Conservation (phyloP, 1,284 basidiomycete genomes). For the Papiliotrema laurentii region DNA sequence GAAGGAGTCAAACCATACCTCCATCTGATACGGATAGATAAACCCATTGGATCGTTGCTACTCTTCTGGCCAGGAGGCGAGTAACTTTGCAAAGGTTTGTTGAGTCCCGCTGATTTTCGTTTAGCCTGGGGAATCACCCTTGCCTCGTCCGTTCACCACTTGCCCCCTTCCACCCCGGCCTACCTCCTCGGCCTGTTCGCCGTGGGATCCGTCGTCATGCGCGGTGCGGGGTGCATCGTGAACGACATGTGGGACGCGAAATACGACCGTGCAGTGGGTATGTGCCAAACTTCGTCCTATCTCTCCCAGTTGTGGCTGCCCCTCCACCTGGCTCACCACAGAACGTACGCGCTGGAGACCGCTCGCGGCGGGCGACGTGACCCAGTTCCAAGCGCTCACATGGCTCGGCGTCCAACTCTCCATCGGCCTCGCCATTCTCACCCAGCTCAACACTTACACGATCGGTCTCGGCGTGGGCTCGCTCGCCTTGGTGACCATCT, state of each 20-base stretch:
- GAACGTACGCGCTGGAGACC: slow-evolving; percentile 65
- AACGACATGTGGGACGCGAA: slow-evolving; percentile 98
- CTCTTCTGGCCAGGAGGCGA: slow-evolving; percentile 89
- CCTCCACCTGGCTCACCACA: slow-evolving; percentile 15
- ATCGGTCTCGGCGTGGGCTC: slow-evolving; percentile 89
- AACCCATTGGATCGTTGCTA: slow-evolving; percentile 88
- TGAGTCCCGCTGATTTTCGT: slow-evolving; percentile 1
- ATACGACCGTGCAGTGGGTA: slow-evolving; percentile 87
- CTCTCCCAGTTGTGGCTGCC: neutral
- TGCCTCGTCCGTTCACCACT: slow-evolving; percentile 71
- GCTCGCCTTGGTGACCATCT: slow-evolving; percentile 77
- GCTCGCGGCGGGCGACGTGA: slow-evolving; percentile 78
- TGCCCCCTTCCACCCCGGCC: slow-evolving; percentile 63
- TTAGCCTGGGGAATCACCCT: slow-evolving; percentile 94
- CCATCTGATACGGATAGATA: slow-evolving; percentile 82
- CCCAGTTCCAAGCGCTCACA: slow-evolving; percentile 66
- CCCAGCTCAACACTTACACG: slow-evolving; percentile 95
- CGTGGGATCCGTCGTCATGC: slow-evolving; percentile 88
- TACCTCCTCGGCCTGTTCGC: slow-evolving; percentile 81
- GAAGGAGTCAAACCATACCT: slow-evolving; percentile 62
- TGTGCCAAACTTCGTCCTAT: slow-evolving; percentile 35
- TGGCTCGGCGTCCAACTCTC: slow-evolving; percentile 83
- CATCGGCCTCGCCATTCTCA: slow-evolving; percentile 79
- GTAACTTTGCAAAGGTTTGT: neutral
- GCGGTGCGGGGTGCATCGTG: slow-evolving; percentile 96